Base-by-base conservation (phyloP, 805 yeast genomes). In the Saccharomycopsis amapae region DNA sequence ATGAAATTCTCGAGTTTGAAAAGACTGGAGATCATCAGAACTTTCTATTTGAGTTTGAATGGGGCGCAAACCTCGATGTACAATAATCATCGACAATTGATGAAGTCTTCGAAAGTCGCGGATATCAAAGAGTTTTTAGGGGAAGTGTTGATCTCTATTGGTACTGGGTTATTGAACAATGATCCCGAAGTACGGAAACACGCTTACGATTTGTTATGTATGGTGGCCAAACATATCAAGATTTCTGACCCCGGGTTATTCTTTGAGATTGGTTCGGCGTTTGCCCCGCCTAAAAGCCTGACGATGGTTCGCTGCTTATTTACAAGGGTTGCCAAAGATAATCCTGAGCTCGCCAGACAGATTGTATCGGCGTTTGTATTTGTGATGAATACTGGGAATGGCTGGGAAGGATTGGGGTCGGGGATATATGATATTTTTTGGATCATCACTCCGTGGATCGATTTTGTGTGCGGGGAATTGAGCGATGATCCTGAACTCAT, bases 371-470 rank as follows among this genome's bases (percentile, higher is more conserved):
- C 17, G 24, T 45, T n/a, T 45, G 22, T 15, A 56, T 72, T 43
- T 79, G 5, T 35, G 39, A 17, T 31, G 7, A 35, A 17, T 35
- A 7, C 17, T 33, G 37, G n/a, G n/a, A n/a, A n/a, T n/a, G n/a
- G n/a, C n/a, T n/a, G n/a, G n/a, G n/a, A n/a, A n/a, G n/a, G n/a
- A n/a, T n/a, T n/a, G n/a, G n/a, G n/a, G n/a, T n/a, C n/a, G n/a
- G 34, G 15, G 5, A 31, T 13, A 31, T 9, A 9, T n/a, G 6
- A 9, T 31, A n/a, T n/a, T 31, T 31, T 31, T 9, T 18, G 17
- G 5, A n/a, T 78, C 56, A 65, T 79, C 10, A 66, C 83, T 0
- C 89, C 93, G 2, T 87, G 95, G 95, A 68, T 83, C 13, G 73
- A 72, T 23, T 81, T 85, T 54, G 67, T 86, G 20, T 76, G 77